phyloP scores from a whole-genome alignment of 1,284 basidiomycete genomes.

The Neolentinus lepideus region DNA sequence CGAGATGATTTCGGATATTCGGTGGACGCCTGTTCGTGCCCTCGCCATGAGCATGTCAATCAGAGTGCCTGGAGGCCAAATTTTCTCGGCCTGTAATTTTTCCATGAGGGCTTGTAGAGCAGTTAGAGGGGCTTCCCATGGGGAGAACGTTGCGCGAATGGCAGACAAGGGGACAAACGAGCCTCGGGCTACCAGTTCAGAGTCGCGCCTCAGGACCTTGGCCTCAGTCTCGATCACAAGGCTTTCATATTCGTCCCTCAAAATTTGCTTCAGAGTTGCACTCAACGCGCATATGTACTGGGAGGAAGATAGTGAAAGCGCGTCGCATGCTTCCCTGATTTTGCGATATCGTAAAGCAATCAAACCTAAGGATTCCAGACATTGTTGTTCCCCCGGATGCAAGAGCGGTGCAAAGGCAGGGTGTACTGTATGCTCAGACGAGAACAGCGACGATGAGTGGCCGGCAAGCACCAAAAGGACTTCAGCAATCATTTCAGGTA shows the following conservation, averaged over 20 bases:
- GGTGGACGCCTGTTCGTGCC: constrained; percentile 69
- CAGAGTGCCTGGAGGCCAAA: constrained; percentile 67
- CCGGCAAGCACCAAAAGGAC: constrained; percentile 78
- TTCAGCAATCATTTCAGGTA: constrained; percentile 67
- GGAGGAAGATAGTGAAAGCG: constrained; percentile 53
- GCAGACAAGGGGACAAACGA: constrained; percentile 81
- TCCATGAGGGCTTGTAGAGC: constrained; percentile 59
- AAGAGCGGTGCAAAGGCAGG: constrained; percentile 65
- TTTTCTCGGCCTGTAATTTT: constrained; percentile 44
- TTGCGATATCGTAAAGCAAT: constrained; percentile 68
- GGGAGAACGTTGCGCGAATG: constrained; percentile 72
- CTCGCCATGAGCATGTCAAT: constrained; percentile 69
- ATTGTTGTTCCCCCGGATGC: constrained; percentile 82
- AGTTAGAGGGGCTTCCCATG: constrained; percentile 78
- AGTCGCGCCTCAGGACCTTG: constrained; percentile 66
- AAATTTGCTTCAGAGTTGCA: constrained; percentile 61
- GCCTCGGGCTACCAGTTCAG: constrained; percentile 61
- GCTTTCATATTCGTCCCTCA: constrained; percentile 75
- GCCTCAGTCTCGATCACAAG: constrained; percentile 76
- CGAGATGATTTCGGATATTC: constrained; percentile 62
- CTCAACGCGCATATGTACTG: constrained; percentile 75
- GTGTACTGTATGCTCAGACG: constrained; percentile 47
- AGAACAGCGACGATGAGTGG: constrained; percentile 77
- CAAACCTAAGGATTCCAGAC: constrained; percentile 64
- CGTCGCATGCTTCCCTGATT: constrained; percentile 49